Evolutionary conservation across 2,329 filamentous ascomycete genomes (phyloP), one percentile per base, ranked within the genome.

Genomic region (Cladosporium sp.): DNA sequence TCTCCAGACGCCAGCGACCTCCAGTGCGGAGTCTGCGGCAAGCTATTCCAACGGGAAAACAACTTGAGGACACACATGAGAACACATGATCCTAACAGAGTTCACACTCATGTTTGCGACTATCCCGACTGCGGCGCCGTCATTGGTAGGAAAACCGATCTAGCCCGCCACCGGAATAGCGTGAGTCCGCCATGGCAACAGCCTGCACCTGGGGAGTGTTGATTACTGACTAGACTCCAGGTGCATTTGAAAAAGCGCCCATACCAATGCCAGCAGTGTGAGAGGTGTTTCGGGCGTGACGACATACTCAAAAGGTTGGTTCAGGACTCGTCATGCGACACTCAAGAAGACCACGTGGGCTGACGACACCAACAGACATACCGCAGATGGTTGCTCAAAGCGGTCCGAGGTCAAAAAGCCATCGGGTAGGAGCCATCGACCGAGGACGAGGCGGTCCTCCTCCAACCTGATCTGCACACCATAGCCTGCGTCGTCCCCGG

Each of bases 1-100:
- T 64, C 83, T 14, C 79, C 78, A 54, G 84, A 85, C 58, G 84
- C 87, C 60, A 86, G 85, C 51, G 87, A 83, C 60, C 86, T 82
- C 68, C 77, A 80, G 57, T 95, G 90, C 65, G 77, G 83, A 54
- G 76, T 83, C 2, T 95, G 90, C 64, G 84, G 85, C 6, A 88
- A 86, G 67, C 79, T 85, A 13, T 95, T 95, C 67, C 88, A 87
- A 59, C 78, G 90, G 56, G 85, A 82, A 62, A 95, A 92, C 73
- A 95, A 95, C 70, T 89, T 85, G 72, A 90, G 87, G 64, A 86
- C 89, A 31, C 90, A 95, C 67, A 79, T 91, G 77, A 85, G 91
- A 64, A 91, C 84, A 1, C 90, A 95, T 65, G 83, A 93, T 64
- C 83, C 87, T 11, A 78, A 81, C 54, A 78, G 86, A 53, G 81